Base-by-base conservation (phyloP, 2,329 filamentous ascomycete genomes). In the Aureobasidium subglaciale region DNA sequence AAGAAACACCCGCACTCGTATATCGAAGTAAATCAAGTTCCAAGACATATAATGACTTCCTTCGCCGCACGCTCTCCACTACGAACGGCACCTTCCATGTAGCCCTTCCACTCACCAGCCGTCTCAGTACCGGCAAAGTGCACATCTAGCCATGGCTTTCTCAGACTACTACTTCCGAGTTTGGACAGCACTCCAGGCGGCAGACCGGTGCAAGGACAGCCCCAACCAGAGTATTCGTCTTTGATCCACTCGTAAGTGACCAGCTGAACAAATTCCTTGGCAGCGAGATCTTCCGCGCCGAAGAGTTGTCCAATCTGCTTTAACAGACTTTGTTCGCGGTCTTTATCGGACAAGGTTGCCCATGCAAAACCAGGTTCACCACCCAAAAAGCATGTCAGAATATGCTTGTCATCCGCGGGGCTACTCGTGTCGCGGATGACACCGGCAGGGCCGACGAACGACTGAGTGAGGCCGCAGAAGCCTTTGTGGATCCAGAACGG, bases 61-160 rank as follows among this genome's bases (percentile, higher is more conserved):
- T 64, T 63, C 0, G 77, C 78, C 2, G 70, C 79, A 13, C 75
- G 65, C 56, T 78, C 69, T 1, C 80, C 79, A 48, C 69, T 74
- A 5, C 73, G 61, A 10, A 82, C 67, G 0, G 80, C 80, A 1
- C 80, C 80, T 58, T 83, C 80, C 77, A 83, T 81, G 61, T 81
- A 82, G 0, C 79, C 79, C 55, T 76, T 78, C 79, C 79, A 82
- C 56, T 77, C 72, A 2, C 62, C 68, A 0, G 74, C 72, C 1
- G 74, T 78, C 67, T 83, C 80, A 0, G 79, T 81, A 0, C 80
- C 79, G 2, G 73, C 77, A 60, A 81, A 83, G 60, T 81, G 74
- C 3, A 81, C 25, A 29, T 75, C 69, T 5, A 72, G 67, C 42
- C 35, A 45, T 5, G 34, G 37, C 11, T 30, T 37, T n/a, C 42